Evolutionary conservation across 352 stramenopile genomes (phyloP).

Genomic region (Pythium oligandrum): DNA sequence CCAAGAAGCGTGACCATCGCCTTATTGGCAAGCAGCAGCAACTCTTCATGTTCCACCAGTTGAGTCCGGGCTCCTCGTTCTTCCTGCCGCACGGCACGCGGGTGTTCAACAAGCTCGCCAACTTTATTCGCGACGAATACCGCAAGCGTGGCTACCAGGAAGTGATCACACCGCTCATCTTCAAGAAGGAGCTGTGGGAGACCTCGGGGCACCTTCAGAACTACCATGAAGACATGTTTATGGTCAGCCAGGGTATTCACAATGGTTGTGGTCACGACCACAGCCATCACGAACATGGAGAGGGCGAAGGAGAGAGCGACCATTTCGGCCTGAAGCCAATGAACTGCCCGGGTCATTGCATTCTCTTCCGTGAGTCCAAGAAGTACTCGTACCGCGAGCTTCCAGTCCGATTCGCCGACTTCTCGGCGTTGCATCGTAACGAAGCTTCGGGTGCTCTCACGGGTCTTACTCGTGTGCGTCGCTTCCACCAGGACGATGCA

Average conservation of each 20-base stretch:
- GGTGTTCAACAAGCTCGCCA: constrained; percentile 97
- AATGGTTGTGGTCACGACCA: constrained; percentile 19
- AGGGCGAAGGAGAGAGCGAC: constrained; percentile 61
- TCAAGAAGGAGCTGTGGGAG: constrained; percentile 97
- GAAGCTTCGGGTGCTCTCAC: constrained; percentile 95
- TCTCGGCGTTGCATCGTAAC: constrained; percentile 95
- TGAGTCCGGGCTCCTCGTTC: constrained; percentile 96
- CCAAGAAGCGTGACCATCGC: constrained; percentile 95
- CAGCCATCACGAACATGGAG: constrained; percentile 15
- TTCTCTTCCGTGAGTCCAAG: constrained; percentile 94
- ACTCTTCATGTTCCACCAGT: constrained; percentile 94
- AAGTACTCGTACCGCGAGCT: constrained; percentile 96
- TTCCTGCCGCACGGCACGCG: constrained; percentile 97
- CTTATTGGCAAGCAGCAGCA: constrained; percentile 94
- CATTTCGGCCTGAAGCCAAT: constrained; percentile 98
- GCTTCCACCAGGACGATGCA: constrained; percentile 98
- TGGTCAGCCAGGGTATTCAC: constrained; percentile 69
- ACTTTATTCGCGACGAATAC: constrained; percentile 86
- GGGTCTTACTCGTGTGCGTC: constrained; percentile 94
- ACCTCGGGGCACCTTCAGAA: constrained; percentile 96
- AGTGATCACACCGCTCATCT: constrained; percentile 97
- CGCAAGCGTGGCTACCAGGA: constrained; percentile 91
- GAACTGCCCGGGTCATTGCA: constrained; percentile 98
- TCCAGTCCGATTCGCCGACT: constrained; percentile 92
- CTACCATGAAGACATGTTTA: constrained; percentile 97